Evolutionary conservation across 163 green algal species (phyloP).

Genomic region (Scenedesmus sp.): DNA sequence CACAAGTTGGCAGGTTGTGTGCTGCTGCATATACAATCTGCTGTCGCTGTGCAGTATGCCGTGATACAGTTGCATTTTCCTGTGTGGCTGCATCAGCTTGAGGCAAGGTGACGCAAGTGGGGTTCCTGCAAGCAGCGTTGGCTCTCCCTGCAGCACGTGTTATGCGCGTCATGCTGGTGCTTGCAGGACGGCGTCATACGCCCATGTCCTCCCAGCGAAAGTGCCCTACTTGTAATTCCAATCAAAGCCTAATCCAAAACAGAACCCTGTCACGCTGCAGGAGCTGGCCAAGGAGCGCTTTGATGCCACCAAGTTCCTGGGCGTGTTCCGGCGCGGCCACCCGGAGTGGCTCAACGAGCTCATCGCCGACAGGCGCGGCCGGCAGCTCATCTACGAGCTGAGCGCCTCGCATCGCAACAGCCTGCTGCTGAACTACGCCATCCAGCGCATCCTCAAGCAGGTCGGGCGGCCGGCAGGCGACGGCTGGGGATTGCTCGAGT

Average conservation of each 20-base stretch:
- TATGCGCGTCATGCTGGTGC: not conserved
- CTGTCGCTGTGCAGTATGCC: too few relatives aligned
- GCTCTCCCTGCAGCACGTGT: too few relatives aligned
- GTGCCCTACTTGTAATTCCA: too few relatives aligned
- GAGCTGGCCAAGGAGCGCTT: constrained; percentile 80
- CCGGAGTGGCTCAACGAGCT: constrained; percentile 85
- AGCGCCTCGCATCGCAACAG: constrained; percentile 79
- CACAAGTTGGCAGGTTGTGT: too few relatives aligned
- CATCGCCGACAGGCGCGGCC: constrained; percentile 70
- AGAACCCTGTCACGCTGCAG: not conserved
- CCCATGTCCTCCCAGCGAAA: too few relatives aligned
- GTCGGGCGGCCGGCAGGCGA: constrained; percentile 22
- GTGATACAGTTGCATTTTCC: too few relatives aligned
- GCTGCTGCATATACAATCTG: not conserved
- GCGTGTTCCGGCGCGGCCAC: constrained; percentile 75
- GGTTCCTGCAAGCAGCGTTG: not conserved
- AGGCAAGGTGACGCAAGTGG: too few relatives aligned
- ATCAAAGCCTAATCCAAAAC: too few relatives aligned
- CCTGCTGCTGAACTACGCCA: constrained; percentile 91
- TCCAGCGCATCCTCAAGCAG: constrained; percentile 85
- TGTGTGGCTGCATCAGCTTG: not conserved
- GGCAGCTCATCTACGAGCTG: constrained; percentile 87
- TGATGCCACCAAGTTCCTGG: constrained; percentile 75
- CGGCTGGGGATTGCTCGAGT: too few relatives aligned
- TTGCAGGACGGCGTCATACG: too few relatives aligned